Evolutionary conservation across 495 filamentous ascomycete genomes (phyloP).

Genomic region (Aspergillus haitiensis): DNA sequence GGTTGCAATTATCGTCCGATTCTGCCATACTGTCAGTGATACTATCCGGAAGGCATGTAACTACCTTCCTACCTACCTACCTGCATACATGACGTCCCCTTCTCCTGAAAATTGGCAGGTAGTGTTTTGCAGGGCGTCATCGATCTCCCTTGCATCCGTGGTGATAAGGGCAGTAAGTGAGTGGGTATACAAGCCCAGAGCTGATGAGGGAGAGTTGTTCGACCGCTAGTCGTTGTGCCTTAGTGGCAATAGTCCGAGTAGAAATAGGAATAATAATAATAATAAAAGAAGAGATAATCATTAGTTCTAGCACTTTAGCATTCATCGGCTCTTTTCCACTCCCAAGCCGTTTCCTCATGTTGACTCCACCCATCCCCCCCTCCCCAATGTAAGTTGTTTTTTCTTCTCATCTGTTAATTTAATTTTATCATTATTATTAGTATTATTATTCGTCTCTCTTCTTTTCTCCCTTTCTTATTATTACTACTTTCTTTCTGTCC

Average conservation of each 20-base stretch:
- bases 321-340: slow-evolving; percentile 1
- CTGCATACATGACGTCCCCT: no score
- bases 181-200: background rate
- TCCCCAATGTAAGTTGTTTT: background rate
- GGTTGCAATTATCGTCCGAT: no score
- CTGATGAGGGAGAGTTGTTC: background rate
- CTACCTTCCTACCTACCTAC: no score
- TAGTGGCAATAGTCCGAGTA: background rate
- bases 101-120: no score
- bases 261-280: background rate
- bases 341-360: background rate
- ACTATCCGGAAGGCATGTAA: no score
- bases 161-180: background rate
- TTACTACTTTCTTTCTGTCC: slow-evolving; percentile 1
- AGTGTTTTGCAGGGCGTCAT: background rate
- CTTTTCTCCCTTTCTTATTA: slow-evolving; percentile 15
- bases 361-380: background rate
- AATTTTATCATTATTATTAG: background rate
- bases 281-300: no score
- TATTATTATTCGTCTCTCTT: slow-evolving; percentile 1
- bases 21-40: no score
- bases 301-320: no score
- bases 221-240: no score
- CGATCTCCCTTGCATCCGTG: background rate
- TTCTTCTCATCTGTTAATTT: background rate